Percentiles rank a stretch among this genome's conserved stretches.
Conservation (phyloP, 768 basidiomycete species). For the Mycena vitilis region DNA sequence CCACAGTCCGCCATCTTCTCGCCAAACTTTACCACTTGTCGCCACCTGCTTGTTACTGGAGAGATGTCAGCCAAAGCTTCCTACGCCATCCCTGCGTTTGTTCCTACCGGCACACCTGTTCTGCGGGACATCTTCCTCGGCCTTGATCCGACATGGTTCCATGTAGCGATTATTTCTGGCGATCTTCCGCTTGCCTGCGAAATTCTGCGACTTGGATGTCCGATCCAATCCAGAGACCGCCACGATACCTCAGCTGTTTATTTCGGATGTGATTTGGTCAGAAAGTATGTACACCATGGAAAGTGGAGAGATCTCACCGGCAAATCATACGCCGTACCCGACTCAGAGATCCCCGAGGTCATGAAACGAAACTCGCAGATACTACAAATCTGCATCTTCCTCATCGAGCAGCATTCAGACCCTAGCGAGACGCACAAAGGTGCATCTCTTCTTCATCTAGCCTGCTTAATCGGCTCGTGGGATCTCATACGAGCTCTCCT, state of each 20-base stretch:
- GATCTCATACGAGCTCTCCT: conserved; percentile 2
- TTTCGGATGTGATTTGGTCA: neutral
- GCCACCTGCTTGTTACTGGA: neutral
- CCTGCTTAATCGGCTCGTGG: conserved; percentile 1
- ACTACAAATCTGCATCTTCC: neutral
- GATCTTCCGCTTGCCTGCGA: conserved; percentile 4
- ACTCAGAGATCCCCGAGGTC: neutral
- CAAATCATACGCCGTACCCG: neutral
- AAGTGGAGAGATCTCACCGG: neutral
- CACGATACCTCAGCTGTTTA: neutral
- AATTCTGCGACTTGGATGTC: neutral
- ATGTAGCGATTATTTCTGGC: neutral
- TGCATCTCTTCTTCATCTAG: neutral
- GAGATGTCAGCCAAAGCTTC: neutral
- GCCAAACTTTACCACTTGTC: neutral
- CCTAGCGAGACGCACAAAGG: conserved; percentile 5
- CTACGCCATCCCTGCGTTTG: neutral
- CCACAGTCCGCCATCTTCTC: conserved; percentile 1
- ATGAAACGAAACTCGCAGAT: neutral
- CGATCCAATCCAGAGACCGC: neutral
- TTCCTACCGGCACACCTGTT: too few relatives aligned
- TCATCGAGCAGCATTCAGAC: neutral
- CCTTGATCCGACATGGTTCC: neutral
- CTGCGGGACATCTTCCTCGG: too few relatives aligned
- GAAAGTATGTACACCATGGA: neutral